Percentiles rank a stretch among this genome's conserved stretches.
These are phyloP conservation scores for Tetrapisispora nanseiensis DNA, from an alignment of 805 yeast species.

Conservation along the genomic window DNA sequence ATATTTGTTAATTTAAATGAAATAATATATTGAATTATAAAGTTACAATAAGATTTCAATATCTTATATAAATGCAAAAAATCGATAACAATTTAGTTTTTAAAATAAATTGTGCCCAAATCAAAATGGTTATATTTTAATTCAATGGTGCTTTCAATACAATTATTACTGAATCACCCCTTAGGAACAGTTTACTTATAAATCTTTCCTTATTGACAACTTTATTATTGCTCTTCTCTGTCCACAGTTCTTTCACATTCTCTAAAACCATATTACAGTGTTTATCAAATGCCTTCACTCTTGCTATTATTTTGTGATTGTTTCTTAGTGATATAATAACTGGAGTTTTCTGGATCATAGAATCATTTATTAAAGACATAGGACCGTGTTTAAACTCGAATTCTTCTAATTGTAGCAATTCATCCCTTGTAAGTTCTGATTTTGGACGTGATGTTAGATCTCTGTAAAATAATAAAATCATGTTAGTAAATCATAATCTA, in stretches of 20 bases:
- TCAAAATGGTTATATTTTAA: constrained; percentile 2
- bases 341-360: constrained; percentile 63
- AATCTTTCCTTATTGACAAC: constrained; percentile 60
- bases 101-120: no score
- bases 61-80: neutral
- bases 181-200: constrained; percentile 75
- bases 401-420: constrained; percentile 74
- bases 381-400: constrained; percentile 89
- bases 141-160: constrained; percentile 45
- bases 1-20: neutral
- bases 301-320: constrained; percentile 82
- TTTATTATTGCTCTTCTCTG: constrained; percentile 63
- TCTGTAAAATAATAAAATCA: constrained; percentile 26
- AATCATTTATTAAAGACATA: constrained; percentile 73
- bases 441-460: constrained; percentile 66
- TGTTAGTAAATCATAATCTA: constrained; percentile 8
- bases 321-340: constrained; percentile 85
- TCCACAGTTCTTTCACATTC: constrained; percentile 75
- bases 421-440: constrained; percentile 69
- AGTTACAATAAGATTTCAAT: constrained; percentile 1
- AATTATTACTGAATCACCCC: constrained; percentile 93
- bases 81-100: no score
- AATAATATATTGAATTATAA: neutral
- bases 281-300: constrained; percentile 90
- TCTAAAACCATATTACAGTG: constrained; percentile 91